phyloP scores from a whole-genome alignment of 352 stramenopile species.

The Globisporangium heterothallicum region DNA sequence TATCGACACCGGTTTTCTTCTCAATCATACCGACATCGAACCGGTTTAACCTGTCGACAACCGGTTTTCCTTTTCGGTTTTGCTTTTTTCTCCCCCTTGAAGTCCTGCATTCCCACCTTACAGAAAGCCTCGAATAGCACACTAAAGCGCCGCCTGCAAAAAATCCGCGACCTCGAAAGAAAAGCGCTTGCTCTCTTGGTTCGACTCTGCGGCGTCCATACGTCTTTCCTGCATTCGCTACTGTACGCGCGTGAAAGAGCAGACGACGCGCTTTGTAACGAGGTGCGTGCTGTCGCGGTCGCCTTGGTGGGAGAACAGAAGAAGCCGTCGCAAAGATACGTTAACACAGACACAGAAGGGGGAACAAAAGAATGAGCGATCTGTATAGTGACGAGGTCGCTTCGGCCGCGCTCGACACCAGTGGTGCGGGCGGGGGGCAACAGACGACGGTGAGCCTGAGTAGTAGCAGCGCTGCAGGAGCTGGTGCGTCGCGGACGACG shows the following conservation, averaged over 20 bases:
- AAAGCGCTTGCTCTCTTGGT: too few relatives aligned
- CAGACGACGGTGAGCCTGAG: background rate
- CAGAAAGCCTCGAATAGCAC: too few relatives aligned
- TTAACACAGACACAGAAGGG: background rate
- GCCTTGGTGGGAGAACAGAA: background rate
- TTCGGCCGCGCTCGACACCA: background rate
- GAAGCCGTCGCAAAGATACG: background rate
- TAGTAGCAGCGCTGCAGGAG: background rate
- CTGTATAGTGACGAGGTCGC: background rate
- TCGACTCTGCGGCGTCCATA: too few relatives aligned
- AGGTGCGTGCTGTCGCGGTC: background rate
- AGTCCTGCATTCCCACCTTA: background rate
- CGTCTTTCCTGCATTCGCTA: too few relatives aligned
- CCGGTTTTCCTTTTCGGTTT: background rate
- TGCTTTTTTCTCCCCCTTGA: slow-evolving; percentile 1
- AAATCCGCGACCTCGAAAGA: too few relatives aligned
- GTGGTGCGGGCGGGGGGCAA: too few relatives aligned
- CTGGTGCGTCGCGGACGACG: background rate
- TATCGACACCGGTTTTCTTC: too few relatives aligned
- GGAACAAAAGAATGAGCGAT: background rate
- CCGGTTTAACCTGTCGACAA: background rate
- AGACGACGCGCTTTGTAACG: background rate
- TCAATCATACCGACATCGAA: background rate
- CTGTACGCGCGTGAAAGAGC: background rate
- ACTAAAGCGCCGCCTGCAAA: background rate